These are phyloP conservation scores for Saccharomycopsis schoenii DNA, from an alignment of 805 yeast species.

Conservation along the genomic window DNA sequence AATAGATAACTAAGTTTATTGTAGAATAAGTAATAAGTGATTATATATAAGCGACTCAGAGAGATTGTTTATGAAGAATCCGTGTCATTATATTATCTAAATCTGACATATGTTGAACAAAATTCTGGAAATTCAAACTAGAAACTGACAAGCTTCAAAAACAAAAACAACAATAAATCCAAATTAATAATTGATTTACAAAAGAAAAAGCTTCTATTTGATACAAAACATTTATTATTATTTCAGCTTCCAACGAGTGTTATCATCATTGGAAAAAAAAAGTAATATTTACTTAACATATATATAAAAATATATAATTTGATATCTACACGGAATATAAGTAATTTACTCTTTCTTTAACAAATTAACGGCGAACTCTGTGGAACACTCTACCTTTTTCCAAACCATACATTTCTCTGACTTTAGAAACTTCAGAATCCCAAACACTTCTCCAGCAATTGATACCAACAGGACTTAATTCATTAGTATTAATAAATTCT, in stretches of 20 bases:
- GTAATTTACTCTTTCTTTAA: background rate
- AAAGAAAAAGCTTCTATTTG: no score
- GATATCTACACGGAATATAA: background rate
- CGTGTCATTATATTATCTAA: no score
- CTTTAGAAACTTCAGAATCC: slow-evolving; percentile 62
- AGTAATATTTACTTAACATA: background rate
- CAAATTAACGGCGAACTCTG: slow-evolving; percentile 36
- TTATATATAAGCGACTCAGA: no score
- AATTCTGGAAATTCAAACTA: no score
- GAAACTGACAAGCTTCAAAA: no score
- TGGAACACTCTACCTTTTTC: slow-evolving; percentile 68
- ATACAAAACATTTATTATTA: no score
- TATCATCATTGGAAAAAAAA: background rate
- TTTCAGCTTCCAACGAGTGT: background rate
- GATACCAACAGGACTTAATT: slow-evolving; percentile 76
- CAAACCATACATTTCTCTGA: slow-evolving; percentile 66
- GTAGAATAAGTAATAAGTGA: no score
- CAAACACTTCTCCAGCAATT: slow-evolving; percentile 82
- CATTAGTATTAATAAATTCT: slow-evolving; percentile 43
- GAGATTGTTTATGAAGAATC: no score
- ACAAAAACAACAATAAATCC: no score
- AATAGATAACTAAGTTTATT: no score
- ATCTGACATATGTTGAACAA: no score
- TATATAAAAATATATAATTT: background rate
- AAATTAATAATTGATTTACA: no score